Base-by-base conservation (phyloP, 192 early-diverging fungal genomes). In the Backusella tarrabulga region DNA sequence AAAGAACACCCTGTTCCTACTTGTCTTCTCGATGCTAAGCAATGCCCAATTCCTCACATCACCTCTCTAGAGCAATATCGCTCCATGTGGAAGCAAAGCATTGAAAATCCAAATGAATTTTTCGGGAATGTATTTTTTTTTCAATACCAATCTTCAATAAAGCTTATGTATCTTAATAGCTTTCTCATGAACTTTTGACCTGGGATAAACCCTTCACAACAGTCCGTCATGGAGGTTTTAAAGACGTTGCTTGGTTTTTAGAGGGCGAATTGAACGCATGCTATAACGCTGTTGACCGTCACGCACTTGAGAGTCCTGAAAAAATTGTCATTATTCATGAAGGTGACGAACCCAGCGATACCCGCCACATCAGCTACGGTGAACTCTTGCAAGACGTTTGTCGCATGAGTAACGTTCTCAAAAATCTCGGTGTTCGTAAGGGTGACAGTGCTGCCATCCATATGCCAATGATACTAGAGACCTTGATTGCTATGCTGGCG, bases 391-490 rank as follows among this genome's bases (percentile, higher is more conserved):
- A 84, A 68, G 86, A 97, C 73, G 95, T 97, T 66, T 92, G 88
- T 81, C 87, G 90, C 46, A 80, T 98, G 46, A 95, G 95, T 66
- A 96, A 96, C 76, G 92, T 93, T 6, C 86, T 98, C 40, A 90
- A 88, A 80, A 88, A 91, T 77, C 90, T 90, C 56, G 95, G 95
- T 23, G 86, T 97, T 70, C 85, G 88, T 71, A 97, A 97, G 87
- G 97, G 97, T 67, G 95, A 98, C 84, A 93, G 89, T 12, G 97
- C 97, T 21, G 95, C 94, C 52, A 96, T 98, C 83, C 97, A 98
- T 84, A 95, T 98, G 93, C 97, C 96, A 50, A 97, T 97, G 95
- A 91, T 96, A 46, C 97, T 96, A 63, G 95, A 97, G 85, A 95
- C 97, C 35, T 90, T 92, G 3, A 86, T 95, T 56, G 90, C 96